Evolutionary conservation across 352 stramenopile species (phyloP).

Genomic region (Pelagophyceae sp.): DNA sequence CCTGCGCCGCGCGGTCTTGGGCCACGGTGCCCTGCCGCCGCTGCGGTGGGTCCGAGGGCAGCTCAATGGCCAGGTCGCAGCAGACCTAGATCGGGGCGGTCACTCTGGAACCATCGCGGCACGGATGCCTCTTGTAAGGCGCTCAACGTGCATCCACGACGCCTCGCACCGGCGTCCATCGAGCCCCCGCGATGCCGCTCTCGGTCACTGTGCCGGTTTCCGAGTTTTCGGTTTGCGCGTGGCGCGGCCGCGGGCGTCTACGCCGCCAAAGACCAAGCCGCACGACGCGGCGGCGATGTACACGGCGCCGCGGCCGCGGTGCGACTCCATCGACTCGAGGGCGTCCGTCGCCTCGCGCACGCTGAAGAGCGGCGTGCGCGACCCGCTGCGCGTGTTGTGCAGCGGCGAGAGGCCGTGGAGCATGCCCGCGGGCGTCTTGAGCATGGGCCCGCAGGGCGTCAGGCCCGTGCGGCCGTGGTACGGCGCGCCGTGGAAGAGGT

Average conservation of each 20-base stretch:
- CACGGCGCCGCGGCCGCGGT: too few species aligned
- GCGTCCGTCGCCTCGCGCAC: neutral
- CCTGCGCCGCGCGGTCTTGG: neutral
- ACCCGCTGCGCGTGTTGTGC: neutral
- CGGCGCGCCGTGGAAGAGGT: neutral
- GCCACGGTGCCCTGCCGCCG: neutral
- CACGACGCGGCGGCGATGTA: too few species aligned
- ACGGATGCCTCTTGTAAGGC: too few species aligned
- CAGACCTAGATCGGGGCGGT: too few species aligned
- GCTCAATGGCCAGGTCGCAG: slow-evolving; percentile 2
- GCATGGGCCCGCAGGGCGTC: neutral
- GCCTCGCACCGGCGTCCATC: neutral
- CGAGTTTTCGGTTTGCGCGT: neutral
- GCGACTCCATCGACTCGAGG: neutral
- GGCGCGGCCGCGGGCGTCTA: neutral
- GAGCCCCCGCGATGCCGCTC: neutral
- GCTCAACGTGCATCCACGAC: neutral
- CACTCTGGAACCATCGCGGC: too few species aligned
- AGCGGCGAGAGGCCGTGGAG: neutral
- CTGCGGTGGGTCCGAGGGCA: neutral
- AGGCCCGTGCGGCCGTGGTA: slow-evolving; percentile 4
- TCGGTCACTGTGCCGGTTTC: neutral
- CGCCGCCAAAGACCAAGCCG: too few species aligned
- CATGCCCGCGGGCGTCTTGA: slow-evolving; percentile 7
- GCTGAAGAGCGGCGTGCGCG: neutral